Evolutionary conservation across 2,329 filamentous ascomycete species (phyloP).

Genomic region (Incumbomyces lentus): DNA sequence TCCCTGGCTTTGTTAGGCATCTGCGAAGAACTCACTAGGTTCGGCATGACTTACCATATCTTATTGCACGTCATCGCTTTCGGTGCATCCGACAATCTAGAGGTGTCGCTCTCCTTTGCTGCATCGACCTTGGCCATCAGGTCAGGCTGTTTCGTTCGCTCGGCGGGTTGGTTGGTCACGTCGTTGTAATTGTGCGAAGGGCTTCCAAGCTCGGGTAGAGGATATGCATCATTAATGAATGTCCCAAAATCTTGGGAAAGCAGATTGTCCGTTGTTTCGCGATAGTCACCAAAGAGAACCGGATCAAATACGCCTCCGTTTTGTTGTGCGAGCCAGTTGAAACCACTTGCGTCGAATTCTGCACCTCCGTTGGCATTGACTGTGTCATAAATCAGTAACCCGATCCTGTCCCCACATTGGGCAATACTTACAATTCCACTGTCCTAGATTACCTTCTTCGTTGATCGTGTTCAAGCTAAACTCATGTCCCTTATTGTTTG

Average conservation of each 20-base stretch:
- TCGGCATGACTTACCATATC: slow-evolving; percentile 62
- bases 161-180: slow-evolving; percentile 23
- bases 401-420: too few species aligned
- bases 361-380: slow-evolving; percentile 21
- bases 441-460: slow-evolving; percentile 9
- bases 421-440: slow-evolving; percentile 5
- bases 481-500: slow-evolving; percentile 29
- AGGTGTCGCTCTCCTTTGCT: slow-evolving; percentile 57
- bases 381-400: slow-evolving; percentile 6
- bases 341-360: slow-evolving; percentile 5
- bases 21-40: background rate
- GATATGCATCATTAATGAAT: slow-evolving; percentile 67
- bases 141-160: slow-evolving; percentile 47
- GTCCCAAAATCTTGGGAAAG: slow-evolving; percentile 62
- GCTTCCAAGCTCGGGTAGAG: slow-evolving; percentile 63
- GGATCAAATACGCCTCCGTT: slow-evolving; percentile 84
- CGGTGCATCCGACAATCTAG: slow-evolving; percentile 53
- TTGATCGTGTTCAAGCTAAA: slow-evolving; percentile 24
- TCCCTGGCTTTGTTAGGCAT: slow-evolving; percentile 53
- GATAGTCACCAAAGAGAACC: slow-evolving; percentile 81
- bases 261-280: slow-evolving; percentile 77
- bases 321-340: slow-evolving; percentile 61
- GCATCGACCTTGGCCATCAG: slow-evolving; percentile 70
- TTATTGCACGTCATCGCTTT: slow-evolving; percentile 75
- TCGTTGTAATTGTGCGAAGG: slow-evolving; percentile 58